These are phyloP conservation scores for Neurospora sp. DNA, from an alignment of 495 filamentous ascomycete species.

Conservation along the genomic window DNA sequence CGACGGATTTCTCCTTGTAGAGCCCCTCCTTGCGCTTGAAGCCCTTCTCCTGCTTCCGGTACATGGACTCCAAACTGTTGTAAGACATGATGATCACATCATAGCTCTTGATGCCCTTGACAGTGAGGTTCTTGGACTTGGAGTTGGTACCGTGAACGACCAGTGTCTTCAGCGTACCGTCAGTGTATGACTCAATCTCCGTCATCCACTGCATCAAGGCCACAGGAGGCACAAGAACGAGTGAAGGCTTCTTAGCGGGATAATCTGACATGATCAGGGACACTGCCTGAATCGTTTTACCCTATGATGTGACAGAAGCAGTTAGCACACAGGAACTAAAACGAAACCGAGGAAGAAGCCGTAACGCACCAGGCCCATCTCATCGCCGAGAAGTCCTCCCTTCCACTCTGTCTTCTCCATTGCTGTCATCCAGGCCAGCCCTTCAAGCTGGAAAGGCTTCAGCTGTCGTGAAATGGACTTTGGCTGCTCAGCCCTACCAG, in stretches of 20 bases:
- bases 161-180: constrained; percentile 77
- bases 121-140: constrained; percentile 62
- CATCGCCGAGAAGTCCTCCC: constrained; percentile 85
- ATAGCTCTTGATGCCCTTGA: constrained; percentile 65
- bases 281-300: constrained; percentile 96
- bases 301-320: constrained; percentile 17
- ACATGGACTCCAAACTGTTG: constrained; percentile 82
- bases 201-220: constrained; percentile 95
- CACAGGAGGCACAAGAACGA: constrained; percentile 90
- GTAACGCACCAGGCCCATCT: constrained; percentile 67
- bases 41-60: constrained; percentile 86
- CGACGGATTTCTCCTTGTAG: constrained; percentile 66
- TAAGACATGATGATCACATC: constrained; percentile 97
- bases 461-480: constrained; percentile 65
- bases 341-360: neutral
- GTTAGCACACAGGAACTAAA: neutral
- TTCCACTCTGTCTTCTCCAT: constrained; percentile 80
- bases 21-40: constrained; percentile 66
- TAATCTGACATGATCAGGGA: constrained; percentile 97
- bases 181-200: constrained; percentile 86
- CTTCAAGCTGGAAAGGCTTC: constrained; percentile 88
- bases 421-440: constrained; percentile 82
- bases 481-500: constrained; percentile 64
- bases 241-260: constrained; percentile 65
- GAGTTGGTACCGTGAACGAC: constrained; percentile 81